Base-by-base conservation (phyloP, 148 eudicot species). In the Persicaria maculosa region DNA sequence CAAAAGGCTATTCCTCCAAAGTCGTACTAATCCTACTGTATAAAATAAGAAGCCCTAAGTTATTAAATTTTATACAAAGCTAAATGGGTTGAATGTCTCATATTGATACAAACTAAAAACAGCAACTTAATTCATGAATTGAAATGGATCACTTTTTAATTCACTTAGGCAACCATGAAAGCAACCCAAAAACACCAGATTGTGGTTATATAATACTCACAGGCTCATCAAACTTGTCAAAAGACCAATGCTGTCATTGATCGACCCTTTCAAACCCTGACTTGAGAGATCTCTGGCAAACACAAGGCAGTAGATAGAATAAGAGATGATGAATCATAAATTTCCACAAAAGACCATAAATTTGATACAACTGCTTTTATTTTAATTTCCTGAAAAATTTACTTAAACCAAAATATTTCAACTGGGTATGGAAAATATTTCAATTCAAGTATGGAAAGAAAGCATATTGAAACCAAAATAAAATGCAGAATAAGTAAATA, bases 191-290 rank as follows among this genome's bases (percentile, higher is more conserved):
- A 11, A 40, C 46, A 31, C 46, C 44, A 67, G 44, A 36, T 3
- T 40, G 9, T 40, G 72, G 72, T 22, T 17, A 68, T 61, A 69
- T 68, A 47, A 80, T 84, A 94, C 98, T 91, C 90, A 94, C 98
- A 94, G 74, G 96, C 91, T 89, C 83, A 89, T 95, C 89, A 94
- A 88, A 71, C 90, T 86, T 65, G 90, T 81, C 84, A 94, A 82
- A 61, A 90, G 89, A 75, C 80, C 77, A 75, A 94, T 94, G 74
- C 76, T 74, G 50, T 91, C 96, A 73, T 89, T 88, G 61, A 94
- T 87, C 72, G 77, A 84, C 50, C 98, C 98, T 84, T 94, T 94
- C 82, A 94, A 80, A 44, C 98, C 98, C 78, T 94, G 98, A 77
- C 96, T 94, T 73, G 91, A 92, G 77, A 94, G 96, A 79, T 94